phyloP scores from a whole-genome alignment of 2,329 filamentous ascomycete species.

The Trichophyton simii region DNA sequence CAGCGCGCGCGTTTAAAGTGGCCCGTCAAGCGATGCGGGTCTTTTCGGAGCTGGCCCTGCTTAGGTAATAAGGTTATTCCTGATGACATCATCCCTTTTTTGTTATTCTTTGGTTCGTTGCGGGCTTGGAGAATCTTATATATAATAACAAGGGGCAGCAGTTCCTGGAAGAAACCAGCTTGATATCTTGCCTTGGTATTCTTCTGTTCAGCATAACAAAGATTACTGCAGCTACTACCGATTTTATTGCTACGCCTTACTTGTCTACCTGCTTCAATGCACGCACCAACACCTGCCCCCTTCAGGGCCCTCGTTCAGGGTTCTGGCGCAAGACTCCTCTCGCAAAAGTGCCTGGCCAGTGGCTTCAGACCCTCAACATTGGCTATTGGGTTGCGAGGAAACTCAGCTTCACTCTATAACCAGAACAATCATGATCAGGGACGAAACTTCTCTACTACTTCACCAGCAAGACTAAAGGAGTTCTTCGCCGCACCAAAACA shows the following conservation, averaged over 20 bases:
- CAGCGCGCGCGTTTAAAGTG: not conserved
- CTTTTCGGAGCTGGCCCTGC: not conserved
- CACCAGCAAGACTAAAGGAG: conserved; percentile 27
- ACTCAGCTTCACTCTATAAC: not conserved
- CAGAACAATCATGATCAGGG: not conserved
- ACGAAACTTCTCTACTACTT: conserved; percentile 29
- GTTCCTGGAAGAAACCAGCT: conserved; percentile 1
- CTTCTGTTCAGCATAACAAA: not conserved
- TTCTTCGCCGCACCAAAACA: conserved; percentile 50
- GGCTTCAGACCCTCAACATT: conserved; percentile 3
- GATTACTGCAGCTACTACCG: not conserved
- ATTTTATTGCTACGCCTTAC: not conserved
- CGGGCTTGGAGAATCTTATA: not conserved
- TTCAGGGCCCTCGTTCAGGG: conserved; percentile 7
- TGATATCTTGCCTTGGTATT: not conserved
- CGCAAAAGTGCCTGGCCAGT: conserved; percentile 9
- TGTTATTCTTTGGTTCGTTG: not conserved
- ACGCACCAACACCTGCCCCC: conserved; percentile 5
- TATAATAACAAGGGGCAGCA: not conserved
- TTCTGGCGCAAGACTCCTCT: conserved; percentile 9
- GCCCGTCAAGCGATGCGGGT: not conserved
- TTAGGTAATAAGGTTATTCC: not conserved
- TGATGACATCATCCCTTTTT: not conserved
- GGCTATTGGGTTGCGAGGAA: conserved; percentile 7
- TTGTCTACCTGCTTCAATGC: not conserved